Base-by-base conservation (phyloP, 2,329 filamentous ascomycete genomes). In the Colletotrichum abscissum region DNA sequence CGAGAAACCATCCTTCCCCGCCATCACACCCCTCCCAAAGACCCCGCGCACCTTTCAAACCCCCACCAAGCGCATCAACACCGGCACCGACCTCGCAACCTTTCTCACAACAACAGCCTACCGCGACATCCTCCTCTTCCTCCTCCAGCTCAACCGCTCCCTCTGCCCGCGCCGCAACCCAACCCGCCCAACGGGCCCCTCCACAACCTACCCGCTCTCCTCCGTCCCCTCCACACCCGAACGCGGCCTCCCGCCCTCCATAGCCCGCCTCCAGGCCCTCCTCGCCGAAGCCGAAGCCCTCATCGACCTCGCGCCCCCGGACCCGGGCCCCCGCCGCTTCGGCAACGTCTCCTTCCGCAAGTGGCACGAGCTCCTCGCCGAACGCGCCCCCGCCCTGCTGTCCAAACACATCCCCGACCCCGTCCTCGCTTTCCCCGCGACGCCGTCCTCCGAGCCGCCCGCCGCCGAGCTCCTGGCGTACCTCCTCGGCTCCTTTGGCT, bases 271-370 rank as follows among this genome's bases (percentile, higher is more conserved):
- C 24, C 91, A 92, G 81, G 80, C 85, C 11, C 86, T 99, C 46
- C 84, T 98, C 19, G 83, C 86, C 6, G 88, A 86, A 62, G 85
- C 97, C 16, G 89, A 90, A 64, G 84, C 83, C 9, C 88, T 97
- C 63, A 90, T 98, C 63, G 90, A 93, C 19, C 91, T 95, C 79
- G 93, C 92, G 1, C 96, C 95, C 1, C 96, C 96, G 0, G 93
- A 97, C 78, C 90, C 91, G 7, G 95, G 95, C 16, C 95, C 96
- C 22, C 88, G 96, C 66, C 89, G 97, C 75, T 99, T 98, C 80
- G 97, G 97, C 42, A 99, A 99, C 81, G 86, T 94, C 58, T 96
- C 94, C 78, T 99, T 98, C 82, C 89, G 95, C 35, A 94, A 87
- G 76, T 99, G 97, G 96, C 90, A 93, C 81, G 85, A 89, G 60